Conservation (phyloP, 257 asterid genomes). For the Plantago ovata region DNA sequence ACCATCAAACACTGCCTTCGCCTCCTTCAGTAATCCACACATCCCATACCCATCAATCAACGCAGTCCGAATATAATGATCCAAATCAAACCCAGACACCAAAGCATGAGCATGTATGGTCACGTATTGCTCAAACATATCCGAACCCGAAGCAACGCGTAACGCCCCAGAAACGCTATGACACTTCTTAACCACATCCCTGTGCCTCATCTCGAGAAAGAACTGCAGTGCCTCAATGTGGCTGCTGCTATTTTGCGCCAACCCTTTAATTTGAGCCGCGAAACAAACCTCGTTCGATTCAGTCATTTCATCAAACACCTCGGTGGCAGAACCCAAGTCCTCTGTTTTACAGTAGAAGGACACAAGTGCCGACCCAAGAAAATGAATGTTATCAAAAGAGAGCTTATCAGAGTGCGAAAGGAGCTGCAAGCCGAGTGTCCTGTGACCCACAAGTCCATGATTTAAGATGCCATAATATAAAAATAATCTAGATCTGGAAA, state of each 20-base stretch:
- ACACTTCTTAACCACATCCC: slow-evolving; percentile 32
- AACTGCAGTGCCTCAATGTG: slow-evolving; percentile 48
- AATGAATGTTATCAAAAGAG: slow-evolving; percentile 33
- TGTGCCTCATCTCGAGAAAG: slow-evolving; percentile 56
- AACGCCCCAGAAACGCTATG: slow-evolving; percentile 68
- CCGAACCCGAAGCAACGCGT: slow-evolving; percentile 50
- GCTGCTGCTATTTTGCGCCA: slow-evolving; percentile 49
- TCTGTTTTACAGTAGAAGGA: slow-evolving; percentile 42
- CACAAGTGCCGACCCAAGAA: slow-evolving; percentile 63
- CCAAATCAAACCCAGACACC: slow-evolving; percentile 43
- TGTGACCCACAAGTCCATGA: too few relatives aligned
- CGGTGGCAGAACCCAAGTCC: slow-evolving; percentile 33
- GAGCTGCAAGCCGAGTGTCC: slow-evolving; percentile 47
- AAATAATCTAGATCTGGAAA: too few relatives aligned
- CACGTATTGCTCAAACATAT: slow-evolving; percentile 76
- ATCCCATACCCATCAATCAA: slow-evolving; percentile 81
- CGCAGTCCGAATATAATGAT: slow-evolving; percentile 47
- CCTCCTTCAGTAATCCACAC: slow-evolving; percentile 64
- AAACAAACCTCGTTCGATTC: slow-evolving; percentile 61
- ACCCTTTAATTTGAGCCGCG: slow-evolving; percentile 58
- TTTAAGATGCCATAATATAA: too few relatives aligned
- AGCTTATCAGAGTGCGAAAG: slow-evolving; percentile 54
- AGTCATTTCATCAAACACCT: slow-evolving; percentile 69
- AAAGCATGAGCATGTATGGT: slow-evolving; percentile 63
- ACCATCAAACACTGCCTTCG: slow-evolving; percentile 58